Conservation (phyloP, 306 rosid species). For the peach (Prunus persica) region DNA sequence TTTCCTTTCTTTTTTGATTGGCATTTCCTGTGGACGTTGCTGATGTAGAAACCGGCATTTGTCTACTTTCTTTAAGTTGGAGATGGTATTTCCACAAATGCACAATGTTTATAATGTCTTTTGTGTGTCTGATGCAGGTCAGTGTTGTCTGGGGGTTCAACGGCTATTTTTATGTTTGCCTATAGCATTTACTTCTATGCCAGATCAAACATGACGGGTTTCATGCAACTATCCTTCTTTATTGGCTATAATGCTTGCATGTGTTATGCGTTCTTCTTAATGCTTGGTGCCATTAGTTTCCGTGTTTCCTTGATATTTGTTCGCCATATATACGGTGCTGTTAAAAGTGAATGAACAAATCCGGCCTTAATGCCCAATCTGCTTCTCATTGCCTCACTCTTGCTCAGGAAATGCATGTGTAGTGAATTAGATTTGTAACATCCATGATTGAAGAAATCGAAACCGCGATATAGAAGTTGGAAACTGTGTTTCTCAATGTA, state of each 20-base stretch:
- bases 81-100: neutral
- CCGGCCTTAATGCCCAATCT: neutral
- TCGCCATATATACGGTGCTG: constrained; percentile 54
- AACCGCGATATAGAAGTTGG: neutral
- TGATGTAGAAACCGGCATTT: neutral
- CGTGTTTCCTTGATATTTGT: constrained; percentile 62
- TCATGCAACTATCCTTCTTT: constrained; percentile 72
- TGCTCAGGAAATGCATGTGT: neutral
- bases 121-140: constrained; percentile 48
- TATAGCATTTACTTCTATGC: constrained; percentile 62
- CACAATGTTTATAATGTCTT: neutral
- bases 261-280: constrained; percentile 75
- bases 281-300: constrained; percentile 73
- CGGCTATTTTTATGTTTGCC: constrained; percentile 70
- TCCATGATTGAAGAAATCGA: constrained; percentile 3
- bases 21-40: neutral
- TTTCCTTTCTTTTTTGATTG: neutral
- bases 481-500: neutral
- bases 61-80: neutral
- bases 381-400: neutral
- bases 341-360: constrained; percentile 68
- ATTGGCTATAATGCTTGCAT: constrained; percentile 79
- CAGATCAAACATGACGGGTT: constrained; percentile 69
- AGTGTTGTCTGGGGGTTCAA: constrained; percentile 67
- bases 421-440: neutral